Evolutionary conservation across 2,329 filamentous ascomycete genomes (phyloP).

Genomic region (Colletotrichum sp.): DNA sequence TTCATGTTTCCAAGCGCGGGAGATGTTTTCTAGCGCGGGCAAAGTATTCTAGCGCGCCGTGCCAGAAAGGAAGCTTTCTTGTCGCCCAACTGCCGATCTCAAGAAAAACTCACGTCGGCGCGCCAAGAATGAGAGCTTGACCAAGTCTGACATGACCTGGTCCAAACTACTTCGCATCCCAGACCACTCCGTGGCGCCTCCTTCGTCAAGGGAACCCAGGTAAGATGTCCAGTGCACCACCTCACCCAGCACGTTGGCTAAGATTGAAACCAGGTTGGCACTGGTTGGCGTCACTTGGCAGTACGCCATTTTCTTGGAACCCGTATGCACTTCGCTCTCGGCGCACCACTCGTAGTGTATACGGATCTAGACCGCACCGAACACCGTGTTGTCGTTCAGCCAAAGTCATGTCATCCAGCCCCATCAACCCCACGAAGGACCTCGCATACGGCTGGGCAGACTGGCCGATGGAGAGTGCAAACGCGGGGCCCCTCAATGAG

Average conservation of each 20-base stretch:
- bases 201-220: not conserved
- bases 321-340: not conserved
- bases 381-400: not conserved
- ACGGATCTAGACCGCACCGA: not conserved
- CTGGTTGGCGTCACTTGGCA: slow-evolving; percentile 9
- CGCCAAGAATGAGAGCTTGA: slow-evolving; percentile 7
- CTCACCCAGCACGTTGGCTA: not conserved
- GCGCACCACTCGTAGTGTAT: not conserved
- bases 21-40: not conserved
- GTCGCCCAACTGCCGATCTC: slow-evolving; percentile 2
- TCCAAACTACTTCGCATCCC: not conserved
- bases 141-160: not conserved
- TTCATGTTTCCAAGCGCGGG: not conserved
- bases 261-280: slow-evolving; percentile 8
- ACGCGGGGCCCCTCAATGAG: not conserved
- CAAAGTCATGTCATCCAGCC: not conserved
- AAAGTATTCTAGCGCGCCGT: slow-evolving; percentile 11
- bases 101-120: not conserved
- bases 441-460: not conserved
- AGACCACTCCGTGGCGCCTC: not conserved
- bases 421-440: not conserved
- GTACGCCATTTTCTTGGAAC: slow-evolving; percentile 4
- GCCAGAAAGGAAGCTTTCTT: slow-evolving; percentile 3
- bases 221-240: not conserved
- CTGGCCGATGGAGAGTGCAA: not conserved